Conservation (phyloP, 2,329 filamentous ascomycete species). For the Diaporthe australafricana region DNA sequence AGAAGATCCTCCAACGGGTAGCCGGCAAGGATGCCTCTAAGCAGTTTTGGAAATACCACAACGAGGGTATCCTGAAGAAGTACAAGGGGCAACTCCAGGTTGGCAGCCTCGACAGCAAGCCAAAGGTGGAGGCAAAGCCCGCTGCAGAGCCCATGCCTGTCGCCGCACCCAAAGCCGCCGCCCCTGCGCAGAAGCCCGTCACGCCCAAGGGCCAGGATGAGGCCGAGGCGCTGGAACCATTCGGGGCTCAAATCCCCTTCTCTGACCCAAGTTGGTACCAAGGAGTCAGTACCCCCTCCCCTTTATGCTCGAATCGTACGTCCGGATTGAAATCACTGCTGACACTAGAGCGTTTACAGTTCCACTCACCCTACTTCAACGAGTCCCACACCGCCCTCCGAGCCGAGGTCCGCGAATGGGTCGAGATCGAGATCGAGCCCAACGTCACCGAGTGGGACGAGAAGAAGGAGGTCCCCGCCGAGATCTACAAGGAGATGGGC, state of each 20-base stretch:
- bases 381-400: slow-evolving; percentile 92
- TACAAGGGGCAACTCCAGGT: slow-evolving; percentile 82
- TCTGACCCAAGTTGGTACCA: slow-evolving; percentile 96
- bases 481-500: slow-evolving; percentile 96
- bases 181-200: slow-evolving; percentile 45
- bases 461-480: slow-evolving; percentile 86
- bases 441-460: slow-evolving; percentile 97
- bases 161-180: slow-evolving; percentile 59
- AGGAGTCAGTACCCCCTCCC: slow-evolving; percentile 68
- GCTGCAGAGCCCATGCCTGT: slow-evolving; percentile 65
- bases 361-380: slow-evolving; percentile 97
- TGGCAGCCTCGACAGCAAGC: slow-evolving; percentile 90
- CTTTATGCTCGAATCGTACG: neutral
- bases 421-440: slow-evolving; percentile 89
- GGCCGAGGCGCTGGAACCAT: slow-evolving; percentile 83
- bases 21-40: slow-evolving; percentile 75
- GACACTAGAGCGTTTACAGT: slow-evolving; percentile 62
- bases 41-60: slow-evolving; percentile 82
- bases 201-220: slow-evolving; percentile 56
- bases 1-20: slow-evolving; percentile 73
- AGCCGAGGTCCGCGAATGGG: slow-evolving; percentile 91
- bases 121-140: slow-evolving; percentile 64
- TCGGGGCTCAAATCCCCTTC: slow-evolving; percentile 89
- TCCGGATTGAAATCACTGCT: neutral
- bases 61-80: slow-evolving; percentile 89